phyloP scores from a whole-genome alignment of 2,329 filamentous ascomycete genomes.

The Apiospora malaysiana region DNA sequence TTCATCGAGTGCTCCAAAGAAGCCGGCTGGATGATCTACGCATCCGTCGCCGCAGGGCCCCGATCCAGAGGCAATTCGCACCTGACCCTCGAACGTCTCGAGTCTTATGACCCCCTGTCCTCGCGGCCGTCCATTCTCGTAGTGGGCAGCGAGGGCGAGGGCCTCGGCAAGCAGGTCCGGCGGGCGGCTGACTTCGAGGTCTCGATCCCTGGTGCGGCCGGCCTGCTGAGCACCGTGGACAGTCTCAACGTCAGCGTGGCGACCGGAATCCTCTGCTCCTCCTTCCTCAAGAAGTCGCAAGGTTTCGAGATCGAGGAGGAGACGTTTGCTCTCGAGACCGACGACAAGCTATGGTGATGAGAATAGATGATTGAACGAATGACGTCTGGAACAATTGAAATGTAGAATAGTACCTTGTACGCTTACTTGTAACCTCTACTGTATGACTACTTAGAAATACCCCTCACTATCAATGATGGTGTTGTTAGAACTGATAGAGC shows the following conservation, averaged over 20 bases:
- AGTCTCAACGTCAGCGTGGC: conserved; percentile 95
- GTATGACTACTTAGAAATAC: not conserved
- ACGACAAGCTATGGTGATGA: conserved; percentile 22
- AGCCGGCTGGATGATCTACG: conserved; percentile 84
- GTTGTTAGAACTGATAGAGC: not conserved
- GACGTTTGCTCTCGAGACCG: not conserved
- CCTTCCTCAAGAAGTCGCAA: conserved; percentile 59
- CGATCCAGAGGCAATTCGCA: conserved; percentile 47
- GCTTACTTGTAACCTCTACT: not conserved
- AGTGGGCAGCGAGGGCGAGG: conserved; percentile 81
- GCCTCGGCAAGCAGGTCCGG: conserved; percentile 69
- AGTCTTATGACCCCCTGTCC: conserved; percentile 57
- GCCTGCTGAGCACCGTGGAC: conserved; percentile 68
- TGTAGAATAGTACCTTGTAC: not conserved
- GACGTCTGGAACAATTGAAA: not conserved
- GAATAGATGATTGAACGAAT: not conserved
- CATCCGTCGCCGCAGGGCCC: conserved; percentile 64
- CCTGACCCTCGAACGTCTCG: conserved; percentile 56
- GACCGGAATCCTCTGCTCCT: conserved; percentile 74
- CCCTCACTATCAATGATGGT: conserved; percentile 2
- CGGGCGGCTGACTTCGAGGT: conserved; percentile 69
- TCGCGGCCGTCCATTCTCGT: conserved; percentile 77
- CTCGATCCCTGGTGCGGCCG: conserved; percentile 66
- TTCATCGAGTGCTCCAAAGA: conserved; percentile 74
- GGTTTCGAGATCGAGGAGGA: conserved; percentile 14